Evolutionary conservation across 441 rosid species (phyloP), one percentile per base, ranked within the genome.

Genomic region (Jatropha multifida): DNA sequence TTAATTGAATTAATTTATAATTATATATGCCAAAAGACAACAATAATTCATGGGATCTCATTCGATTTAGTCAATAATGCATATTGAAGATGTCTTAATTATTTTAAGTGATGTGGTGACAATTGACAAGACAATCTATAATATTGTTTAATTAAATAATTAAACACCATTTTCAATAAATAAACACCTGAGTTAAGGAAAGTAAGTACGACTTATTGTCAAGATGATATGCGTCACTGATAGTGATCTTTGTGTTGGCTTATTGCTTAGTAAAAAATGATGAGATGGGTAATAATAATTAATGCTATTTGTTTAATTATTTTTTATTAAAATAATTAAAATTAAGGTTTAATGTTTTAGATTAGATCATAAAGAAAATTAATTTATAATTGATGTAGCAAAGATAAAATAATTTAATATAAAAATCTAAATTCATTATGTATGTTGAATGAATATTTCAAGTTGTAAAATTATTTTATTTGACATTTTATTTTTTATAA

Each of bases 51-150:
- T 20, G 52, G 68, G 68, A 18, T 65, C 18, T 42, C 14, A 44
- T 66, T 66, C 37, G 37, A 66, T n/a, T 66, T 42, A 65, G 69
- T 42, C 69, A 41, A 65, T 66, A 8, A 66, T 65, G 52, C 69
- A 26, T 11, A 63, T 38, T 40, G 12, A 40, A 12, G 0, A 38
- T 38, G 12, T 40, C 20, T 17, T 40, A 9, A n/a, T 44, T n/a
- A 7, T 42, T 44, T 66, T 20, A 40, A 12, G 4, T 26, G 20
- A 15, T 17, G 10, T 6, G 12, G 11, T 63, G 20, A 37, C 67
- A 63, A 11, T 37, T 63, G 67, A 63, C 46, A 63, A 13, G 46
- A 63, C 46, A 13, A 37, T 15, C 4, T 37, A 13, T 15, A 10
- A 26, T 61, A 14, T 59, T 59, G 0, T 15, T 54, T 54, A 15